Evolutionary conservation across 2,329 filamentous ascomycete genomes (phyloP).

Genomic region (Davidsoniella virescens): DNA sequence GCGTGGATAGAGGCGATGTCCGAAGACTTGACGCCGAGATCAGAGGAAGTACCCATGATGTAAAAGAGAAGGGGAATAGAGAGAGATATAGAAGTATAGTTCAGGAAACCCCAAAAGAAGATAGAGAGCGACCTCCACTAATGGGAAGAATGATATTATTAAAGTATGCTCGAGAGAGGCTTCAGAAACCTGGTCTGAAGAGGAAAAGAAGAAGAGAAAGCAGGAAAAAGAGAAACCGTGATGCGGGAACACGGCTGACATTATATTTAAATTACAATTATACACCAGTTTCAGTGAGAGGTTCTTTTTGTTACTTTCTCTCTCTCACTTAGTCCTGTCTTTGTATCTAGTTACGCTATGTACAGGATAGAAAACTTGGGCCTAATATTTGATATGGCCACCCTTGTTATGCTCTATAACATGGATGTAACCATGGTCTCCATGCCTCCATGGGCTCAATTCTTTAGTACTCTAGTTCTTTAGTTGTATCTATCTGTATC

Average conservation of each 20-base stretch:
- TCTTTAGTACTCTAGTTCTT: no score
- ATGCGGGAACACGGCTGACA: not conserved
- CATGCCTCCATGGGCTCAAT: no score
- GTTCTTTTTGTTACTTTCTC: no score
- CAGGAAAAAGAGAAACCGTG: not conserved
- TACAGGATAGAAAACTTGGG: no score
- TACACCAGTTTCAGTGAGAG: not conserved
- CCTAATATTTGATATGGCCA: no score
- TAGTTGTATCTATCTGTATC: no score
- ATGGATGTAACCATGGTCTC: no score
- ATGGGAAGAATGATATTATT: not conserved
- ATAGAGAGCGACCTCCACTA: not conserved
- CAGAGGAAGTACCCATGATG: slow-evolving; percentile 10
- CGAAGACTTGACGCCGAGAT: slow-evolving; percentile 8
- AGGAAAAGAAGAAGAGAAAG: not conserved
- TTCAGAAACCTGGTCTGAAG: not conserved
- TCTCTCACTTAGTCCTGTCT: no score
- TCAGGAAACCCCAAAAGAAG: not conserved
- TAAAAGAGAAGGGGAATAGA: not conserved
- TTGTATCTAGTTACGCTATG: no score
- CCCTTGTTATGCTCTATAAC: no score
- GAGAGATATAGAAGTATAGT: not conserved
- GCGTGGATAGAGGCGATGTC: slow-evolving; percentile 9
- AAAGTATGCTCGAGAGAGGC: not conserved
- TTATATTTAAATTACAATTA: not conserved